Base-by-base conservation (phyloP, 1,139 yeast species). In the Wickerhamomyces sp. region DNA sequence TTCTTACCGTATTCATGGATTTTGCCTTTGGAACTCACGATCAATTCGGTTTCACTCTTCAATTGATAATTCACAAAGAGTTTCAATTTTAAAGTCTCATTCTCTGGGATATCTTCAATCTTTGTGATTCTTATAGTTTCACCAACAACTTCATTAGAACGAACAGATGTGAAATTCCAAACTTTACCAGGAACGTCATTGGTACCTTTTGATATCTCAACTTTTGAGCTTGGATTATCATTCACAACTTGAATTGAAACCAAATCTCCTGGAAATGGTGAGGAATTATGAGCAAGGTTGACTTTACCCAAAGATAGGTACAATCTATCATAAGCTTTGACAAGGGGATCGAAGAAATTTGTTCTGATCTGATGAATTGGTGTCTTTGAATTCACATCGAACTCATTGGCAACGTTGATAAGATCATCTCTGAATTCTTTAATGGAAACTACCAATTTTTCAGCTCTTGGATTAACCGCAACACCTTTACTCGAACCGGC, bases 381-480 rank as follows among this genome's bases (percentile, higher is more conserved):
- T 9, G 73, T 68, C 16, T 72, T 58, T 1, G 66, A 58, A 22
- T 64, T 61, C 20, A 61, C 55, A 26, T 58, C 57, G 32, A 64
- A 58, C 36, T 68, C 69, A 25, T 66, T 66, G 36, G 66, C 64
- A 36, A 62, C 61, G 31, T 60, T 57, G 3, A 42, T 46, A 26
- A 52, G 31, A 36, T 72, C 68, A 41, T 77, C 78, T 55, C 73
- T 77, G 51, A 84, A 75, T 55, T 85, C 94, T 57, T 84, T 85
- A 31, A 85, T 75, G 4, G 87, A 71, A 17, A 86, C 74, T 24
- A 77, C 72, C 49, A 86, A 67, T 40, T 70, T 72, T 49, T 82
- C 88, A 8, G 94, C 91, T 56, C 93, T 71, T 22, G 93, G 91
- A 45, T 85, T 85, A 23, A 83, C 72, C 5, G 91, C 88, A 37